Conservation (phyloP, 495 filamentous ascomycete species). For the Neurospora sublineolata region DNA sequence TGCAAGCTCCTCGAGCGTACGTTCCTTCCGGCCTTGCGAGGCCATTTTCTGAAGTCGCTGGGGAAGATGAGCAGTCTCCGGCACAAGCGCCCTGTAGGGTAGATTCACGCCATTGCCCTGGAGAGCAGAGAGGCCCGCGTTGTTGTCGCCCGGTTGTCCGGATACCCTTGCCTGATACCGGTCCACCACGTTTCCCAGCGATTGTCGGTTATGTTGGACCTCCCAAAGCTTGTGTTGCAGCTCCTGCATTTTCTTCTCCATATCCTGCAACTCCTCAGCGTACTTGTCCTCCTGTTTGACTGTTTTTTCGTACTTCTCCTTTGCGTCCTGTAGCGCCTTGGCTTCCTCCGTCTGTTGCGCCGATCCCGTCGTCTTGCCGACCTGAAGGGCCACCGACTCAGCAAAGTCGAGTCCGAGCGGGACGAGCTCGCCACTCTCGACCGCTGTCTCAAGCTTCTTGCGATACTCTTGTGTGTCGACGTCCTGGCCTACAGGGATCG, state of each 20-base stretch:
- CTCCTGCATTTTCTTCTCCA: background rate
- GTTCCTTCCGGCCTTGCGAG: background rate
- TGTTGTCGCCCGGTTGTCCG: background rate
- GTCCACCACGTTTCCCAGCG: background rate
- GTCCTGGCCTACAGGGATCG: background rate
- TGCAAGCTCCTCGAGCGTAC: background rate
- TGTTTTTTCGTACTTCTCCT: background rate
- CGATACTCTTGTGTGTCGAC: background rate
- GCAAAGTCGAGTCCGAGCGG: slow-evolving; percentile 1
- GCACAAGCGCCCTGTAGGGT: background rate
- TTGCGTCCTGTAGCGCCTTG: background rate
- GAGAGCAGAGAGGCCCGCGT: background rate
- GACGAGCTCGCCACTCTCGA: background rate
- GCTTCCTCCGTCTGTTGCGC: background rate
- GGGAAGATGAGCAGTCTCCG: background rate
- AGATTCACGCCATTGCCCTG: background rate
- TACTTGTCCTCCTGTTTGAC: background rate
- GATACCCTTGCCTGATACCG: background rate
- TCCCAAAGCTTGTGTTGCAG: background rate
- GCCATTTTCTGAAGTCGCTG: background rate
- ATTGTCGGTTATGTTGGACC: background rate
- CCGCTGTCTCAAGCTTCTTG: background rate
- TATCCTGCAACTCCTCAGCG: background rate
- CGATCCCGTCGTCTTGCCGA: background rate
- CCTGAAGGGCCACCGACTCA: background rate